Base-by-base conservation (phyloP, 768 basidiomycete genomes). In the Rhodosporidiobolus sp. region DNA sequence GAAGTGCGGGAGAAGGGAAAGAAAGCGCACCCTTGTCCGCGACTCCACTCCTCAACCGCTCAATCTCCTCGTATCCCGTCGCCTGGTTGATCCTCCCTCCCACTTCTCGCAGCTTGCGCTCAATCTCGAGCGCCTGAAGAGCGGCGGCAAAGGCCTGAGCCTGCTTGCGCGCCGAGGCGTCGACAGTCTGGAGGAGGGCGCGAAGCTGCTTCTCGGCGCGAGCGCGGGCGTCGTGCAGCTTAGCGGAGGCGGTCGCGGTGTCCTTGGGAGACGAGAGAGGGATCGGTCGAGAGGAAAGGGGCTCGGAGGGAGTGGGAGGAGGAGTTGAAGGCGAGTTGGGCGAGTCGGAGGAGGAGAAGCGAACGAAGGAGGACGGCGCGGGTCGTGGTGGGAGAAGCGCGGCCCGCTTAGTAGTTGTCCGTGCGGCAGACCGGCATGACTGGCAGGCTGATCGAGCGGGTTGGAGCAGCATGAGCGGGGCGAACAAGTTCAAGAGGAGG, bases 61-160 rank as follows among this genome's bases (percentile, higher is more conserved):
- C 92, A 52, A 96, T 94, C 77, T 88, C 88, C 74, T 90, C 89
- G 77, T 99, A 99, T 0, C 96, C 96, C 16, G 94, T 94, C 30
- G 91, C 87, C 70, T 86, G 87, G 79, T 94, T 97, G 68, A 98
- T 82, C 77, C 90, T 86, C 34, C 85, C 82, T 19, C 92, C 94
- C 4, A 95, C 84, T 77, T 88, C 85, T 54, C 88, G 88, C 76
- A 95, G 87, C 9, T 85, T 87, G 8, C 77, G 56, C 24, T 79
- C 76, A 12, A 75, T 43, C 64, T 75, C 74, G 48, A 64, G 64
- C 5, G 74, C 70, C 30, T 67, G 65, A 0, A 74, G n/a, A 6
- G 71, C 65, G 1, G 71, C 71, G 16, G 62, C 50, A 49, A 72
- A 50, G 16, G 71, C 65, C 19, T 64, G 48, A 4, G 61, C 57